phyloP scores from a whole-genome alignment of 768 basidiomycete genomes.

The Serendipita indica region DNA sequence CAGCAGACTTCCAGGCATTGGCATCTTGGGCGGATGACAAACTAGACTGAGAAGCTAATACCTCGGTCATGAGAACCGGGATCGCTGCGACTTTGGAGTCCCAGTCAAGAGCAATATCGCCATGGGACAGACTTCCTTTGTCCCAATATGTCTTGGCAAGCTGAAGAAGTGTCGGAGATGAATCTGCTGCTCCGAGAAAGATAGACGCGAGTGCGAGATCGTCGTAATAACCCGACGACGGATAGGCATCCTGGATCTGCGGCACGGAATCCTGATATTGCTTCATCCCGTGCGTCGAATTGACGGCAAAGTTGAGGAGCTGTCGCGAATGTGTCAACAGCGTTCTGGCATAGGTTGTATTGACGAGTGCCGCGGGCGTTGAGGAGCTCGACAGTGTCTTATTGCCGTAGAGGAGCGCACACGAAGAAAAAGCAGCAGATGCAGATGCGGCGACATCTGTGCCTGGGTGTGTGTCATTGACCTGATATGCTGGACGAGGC shows the following conservation, averaged over 20 bases:
- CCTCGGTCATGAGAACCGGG: slow-evolving; percentile 59
- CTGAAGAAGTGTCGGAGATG: slow-evolving; percentile 40
- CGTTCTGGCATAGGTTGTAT: slow-evolving; percentile 53
- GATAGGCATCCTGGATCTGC: slow-evolving; percentile 44
- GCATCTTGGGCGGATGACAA: slow-evolving; percentile 38
- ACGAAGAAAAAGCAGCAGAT: slow-evolving; percentile 77
- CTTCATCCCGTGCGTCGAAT: slow-evolving; percentile 41
- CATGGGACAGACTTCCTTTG: slow-evolving; percentile 37
- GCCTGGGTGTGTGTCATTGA: slow-evolving; percentile 68
- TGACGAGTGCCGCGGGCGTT: slow-evolving; percentile 46
- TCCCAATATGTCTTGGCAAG: slow-evolving; percentile 50
- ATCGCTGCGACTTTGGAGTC: slow-evolving; percentile 69
- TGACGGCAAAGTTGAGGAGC: slow-evolving; percentile 63
- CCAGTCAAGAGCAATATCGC: slow-evolving; percentile 70
- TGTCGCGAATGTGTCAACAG: slow-evolving; percentile 61
- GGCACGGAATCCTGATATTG: slow-evolving; percentile 62
- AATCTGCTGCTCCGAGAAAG: slow-evolving; percentile 57
- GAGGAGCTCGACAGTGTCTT: slow-evolving; percentile 38
- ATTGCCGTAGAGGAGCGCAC: slow-evolving; percentile 64
- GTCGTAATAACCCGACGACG: slow-evolving; percentile 56
- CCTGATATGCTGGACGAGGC: slow-evolving; percentile 59
- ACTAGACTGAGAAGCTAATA: slow-evolving; percentile 40
- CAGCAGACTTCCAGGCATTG: slow-evolving; percentile 49
- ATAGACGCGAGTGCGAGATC: slow-evolving; percentile 65
- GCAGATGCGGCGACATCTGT: slow-evolving; percentile 79